Evolutionary conservation across 805 yeast species (phyloP).

Genomic region (Hanseniaspora nectarophila): DNA sequence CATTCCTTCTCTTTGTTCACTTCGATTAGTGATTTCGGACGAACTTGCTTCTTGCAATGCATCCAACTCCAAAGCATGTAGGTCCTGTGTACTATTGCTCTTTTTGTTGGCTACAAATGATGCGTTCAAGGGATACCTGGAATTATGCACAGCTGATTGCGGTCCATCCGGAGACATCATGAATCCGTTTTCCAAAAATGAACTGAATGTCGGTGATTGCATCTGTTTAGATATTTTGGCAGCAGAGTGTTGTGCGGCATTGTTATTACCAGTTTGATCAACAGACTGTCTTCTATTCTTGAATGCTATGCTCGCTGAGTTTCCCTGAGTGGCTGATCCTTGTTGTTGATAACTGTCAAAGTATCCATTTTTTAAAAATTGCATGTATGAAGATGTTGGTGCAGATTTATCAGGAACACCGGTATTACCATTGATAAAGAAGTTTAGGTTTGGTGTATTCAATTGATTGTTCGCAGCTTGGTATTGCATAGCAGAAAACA

Average conservation of each 20-base stretch:
- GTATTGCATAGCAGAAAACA: conserved; percentile 10
- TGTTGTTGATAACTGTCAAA: conserved; percentile 2
- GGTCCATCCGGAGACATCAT: conserved; percentile 11
- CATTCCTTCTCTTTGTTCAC: background rate
- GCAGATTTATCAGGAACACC: background rate
- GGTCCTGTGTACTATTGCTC: background rate
- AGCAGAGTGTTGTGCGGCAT: background rate
- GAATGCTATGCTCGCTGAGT: background rate
- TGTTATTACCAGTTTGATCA: background rate
- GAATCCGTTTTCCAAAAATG: conserved; percentile 11
- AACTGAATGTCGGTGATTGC: conserved; percentile 9
- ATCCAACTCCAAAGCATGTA: background rate
- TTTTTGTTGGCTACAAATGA: background rate
- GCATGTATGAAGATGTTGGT: conserved; percentile 1
- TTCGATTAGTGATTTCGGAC: background rate
- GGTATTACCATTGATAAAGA: conserved; percentile 2
- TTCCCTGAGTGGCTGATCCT: background rate
- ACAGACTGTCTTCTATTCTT: background rate
- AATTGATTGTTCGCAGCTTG: conserved; percentile 4
- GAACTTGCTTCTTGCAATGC: background rate
- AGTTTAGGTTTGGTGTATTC: conserved; percentile 8
- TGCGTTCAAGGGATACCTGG: background rate
- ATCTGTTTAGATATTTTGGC: background rate
- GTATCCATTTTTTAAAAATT: background rate
- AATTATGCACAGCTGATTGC: background rate